phyloP scores from a whole-genome alignment of 202 grass and related monocot species.

The Elaeis oleifera region DNA sequence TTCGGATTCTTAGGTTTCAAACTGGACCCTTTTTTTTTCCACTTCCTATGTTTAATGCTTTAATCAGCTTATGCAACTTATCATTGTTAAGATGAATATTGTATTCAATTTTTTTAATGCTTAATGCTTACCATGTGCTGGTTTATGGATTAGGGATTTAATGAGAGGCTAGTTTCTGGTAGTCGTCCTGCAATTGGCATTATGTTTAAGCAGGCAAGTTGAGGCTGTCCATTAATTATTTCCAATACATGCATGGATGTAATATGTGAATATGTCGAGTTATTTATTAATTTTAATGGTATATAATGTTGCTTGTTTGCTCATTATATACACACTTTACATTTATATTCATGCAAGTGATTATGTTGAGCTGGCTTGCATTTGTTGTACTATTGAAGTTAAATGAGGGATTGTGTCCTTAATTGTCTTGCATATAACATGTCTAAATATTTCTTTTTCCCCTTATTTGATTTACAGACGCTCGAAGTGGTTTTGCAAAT shows the following conservation, averaged over 20 bases:
- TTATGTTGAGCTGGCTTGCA: no score
- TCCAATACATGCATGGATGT: no score
- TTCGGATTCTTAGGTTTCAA: no score
- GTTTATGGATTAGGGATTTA: conserved; percentile 65
- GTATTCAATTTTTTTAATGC: not conserved
- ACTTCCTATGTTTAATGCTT: no score
- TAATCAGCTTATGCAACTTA: no score
- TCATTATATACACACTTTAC: no score
- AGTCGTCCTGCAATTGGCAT: conserved; percentile 69
- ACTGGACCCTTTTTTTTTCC: no score
- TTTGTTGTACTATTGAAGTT: not conserved
- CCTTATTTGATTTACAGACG: conserved; percentile 38
- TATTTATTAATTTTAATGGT: no score
- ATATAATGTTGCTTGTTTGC: no score
- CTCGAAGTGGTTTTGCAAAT: conserved; percentile 75
- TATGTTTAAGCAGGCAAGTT: conserved; percentile 88
- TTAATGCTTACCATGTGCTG: not conserved
- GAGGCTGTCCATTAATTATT: not conserved
- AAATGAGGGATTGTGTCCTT: not conserved
- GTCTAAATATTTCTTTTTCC: not conserved
- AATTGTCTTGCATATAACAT: not conserved
- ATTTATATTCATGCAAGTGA: no score
- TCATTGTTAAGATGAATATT: conserved; percentile 6
- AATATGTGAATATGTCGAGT: no score
- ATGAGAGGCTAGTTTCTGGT: conserved; percentile 68